Evolutionary conservation across 2,329 filamentous ascomycete species (phyloP).

Genomic region (Fusarium musae): DNA sequence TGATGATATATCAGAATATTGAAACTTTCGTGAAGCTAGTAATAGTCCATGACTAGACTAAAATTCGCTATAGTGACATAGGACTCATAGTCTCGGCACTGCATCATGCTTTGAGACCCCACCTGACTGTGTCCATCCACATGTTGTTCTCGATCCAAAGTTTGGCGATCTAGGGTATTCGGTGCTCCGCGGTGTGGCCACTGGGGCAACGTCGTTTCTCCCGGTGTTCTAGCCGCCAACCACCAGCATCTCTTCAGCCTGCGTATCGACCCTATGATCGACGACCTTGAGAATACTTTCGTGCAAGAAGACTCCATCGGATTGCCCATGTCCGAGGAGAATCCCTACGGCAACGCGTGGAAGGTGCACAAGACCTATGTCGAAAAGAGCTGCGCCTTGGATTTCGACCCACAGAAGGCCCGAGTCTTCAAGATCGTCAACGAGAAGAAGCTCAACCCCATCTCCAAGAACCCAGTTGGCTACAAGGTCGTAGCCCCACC

Average conservation of each 20-base stretch:
- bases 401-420: constrained; percentile 65
- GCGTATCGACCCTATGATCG: constrained; percentile 72
- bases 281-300: constrained; percentile 60
- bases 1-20: too few relatives aligned
- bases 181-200: constrained; percentile 27
- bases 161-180: fast-evolving
- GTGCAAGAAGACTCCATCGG: constrained; percentile 53
- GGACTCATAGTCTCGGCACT: neutral
- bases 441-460: constrained; percentile 54
- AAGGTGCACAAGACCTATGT: constrained; percentile 61
- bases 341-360: constrained; percentile 72
- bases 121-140: neutral
- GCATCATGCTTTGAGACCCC: too few relatives aligned
- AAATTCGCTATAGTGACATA: neutral
- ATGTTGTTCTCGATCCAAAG: too few relatives aligned
- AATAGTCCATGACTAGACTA: neutral
- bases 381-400: constrained; percentile 58
- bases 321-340: constrained; percentile 57
- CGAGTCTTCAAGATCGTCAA: constrained; percentile 62
- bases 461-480: constrained; percentile 59
- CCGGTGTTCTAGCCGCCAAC: constrained; percentile 72
- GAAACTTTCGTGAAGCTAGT: too few relatives aligned
- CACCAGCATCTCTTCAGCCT: constrained; percentile 77
- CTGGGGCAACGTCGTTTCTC: constrained; percentile 71
- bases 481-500: constrained; percentile 60